Evolutionary conservation across 345 rosid species (phyloP).

Genomic region (Lagerstroemia speciosa): DNA sequence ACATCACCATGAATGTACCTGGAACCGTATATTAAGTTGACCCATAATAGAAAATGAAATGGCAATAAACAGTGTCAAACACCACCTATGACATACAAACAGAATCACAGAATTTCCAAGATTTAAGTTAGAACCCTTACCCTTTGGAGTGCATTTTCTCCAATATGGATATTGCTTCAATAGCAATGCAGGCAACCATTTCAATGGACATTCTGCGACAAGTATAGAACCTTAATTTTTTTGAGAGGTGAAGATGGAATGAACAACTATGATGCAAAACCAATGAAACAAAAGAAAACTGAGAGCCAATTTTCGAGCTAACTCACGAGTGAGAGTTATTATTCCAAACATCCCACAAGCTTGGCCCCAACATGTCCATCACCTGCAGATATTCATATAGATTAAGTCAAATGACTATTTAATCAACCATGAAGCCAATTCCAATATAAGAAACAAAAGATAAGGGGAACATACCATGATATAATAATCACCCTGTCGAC

Average conservation of each 20-base stretch:
- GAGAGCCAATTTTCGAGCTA: background rate
- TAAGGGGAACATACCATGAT: slow-evolving; percentile 51
- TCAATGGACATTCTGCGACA: slow-evolving; percentile 59
- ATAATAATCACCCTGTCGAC: slow-evolving; percentile 90
- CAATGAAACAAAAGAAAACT: background rate
- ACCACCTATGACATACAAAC: background rate
- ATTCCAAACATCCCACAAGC: slow-evolving; percentile 98
- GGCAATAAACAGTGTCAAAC: background rate
- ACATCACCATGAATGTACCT: slow-evolving; percentile 77
- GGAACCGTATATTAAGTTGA: background rate
- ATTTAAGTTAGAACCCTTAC: slow-evolving; percentile 16
- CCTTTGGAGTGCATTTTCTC: slow-evolving; percentile 64
- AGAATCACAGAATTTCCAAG: background rate
- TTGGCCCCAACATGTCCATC: slow-evolving; percentile 95
- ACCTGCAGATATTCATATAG: slow-evolving; percentile 44
- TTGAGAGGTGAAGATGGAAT: background rate
- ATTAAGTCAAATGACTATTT: background rate
- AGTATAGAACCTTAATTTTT: background rate
- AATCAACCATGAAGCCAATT: background rate
- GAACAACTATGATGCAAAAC: background rate
- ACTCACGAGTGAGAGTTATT: slow-evolving; percentile 52
- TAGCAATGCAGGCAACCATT: slow-evolving; percentile 75
- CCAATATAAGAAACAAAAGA: background rate
- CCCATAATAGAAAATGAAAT: background rate
- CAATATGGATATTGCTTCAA: slow-evolving; percentile 70